Conservation (phyloP, 2,329 filamentous ascomycete genomes). For the Clonostachys rosea region DNA sequence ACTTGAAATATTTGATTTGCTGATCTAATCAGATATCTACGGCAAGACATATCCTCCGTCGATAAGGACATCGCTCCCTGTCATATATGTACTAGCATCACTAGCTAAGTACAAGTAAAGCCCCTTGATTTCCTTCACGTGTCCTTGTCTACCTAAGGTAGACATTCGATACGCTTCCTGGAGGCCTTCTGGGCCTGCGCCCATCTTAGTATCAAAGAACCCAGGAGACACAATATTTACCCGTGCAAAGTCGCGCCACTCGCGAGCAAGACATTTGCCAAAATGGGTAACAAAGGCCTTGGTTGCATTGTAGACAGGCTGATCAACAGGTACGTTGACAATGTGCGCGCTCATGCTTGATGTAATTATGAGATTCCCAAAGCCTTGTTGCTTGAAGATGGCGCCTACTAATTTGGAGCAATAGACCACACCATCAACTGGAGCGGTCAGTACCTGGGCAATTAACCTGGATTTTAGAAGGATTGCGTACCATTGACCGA, state of each 20-base stretch:
- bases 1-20: too few relatives aligned
- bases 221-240: conserved; percentile 45
- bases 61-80: conserved; percentile 41
- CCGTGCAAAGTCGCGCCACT: conserved; percentile 53
- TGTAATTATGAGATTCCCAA: conserved; percentile 46
- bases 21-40: background rate
- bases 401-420: conserved; percentile 32
- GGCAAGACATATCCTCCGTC: conserved; percentile 29
- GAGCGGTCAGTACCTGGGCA: too few relatives aligned
- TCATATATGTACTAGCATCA: conserved; percentile 44
- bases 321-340: conserved; percentile 47
- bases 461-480: background rate
- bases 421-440: conserved; percentile 36
- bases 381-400: conserved; percentile 30
- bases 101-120: conserved; percentile 48
- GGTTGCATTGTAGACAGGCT: conserved; percentile 51
- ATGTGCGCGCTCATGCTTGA: conserved; percentile 43
- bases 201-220: conserved; percentile 52
- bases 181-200: conserved; percentile 31
- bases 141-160: conserved; percentile 48
- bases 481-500: conserved; percentile 44
- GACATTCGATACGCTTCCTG: conserved; percentile 47
- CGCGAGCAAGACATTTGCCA: conserved; percentile 47
- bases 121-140: conserved; percentile 63
- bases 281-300: conserved; percentile 54